Percentiles rank a stretch among this genome's conserved stretches.
Evolutionary conservation across 805 yeast genomes (phyloP).

Genomic region (Myxozyma neotropica): DNA sequence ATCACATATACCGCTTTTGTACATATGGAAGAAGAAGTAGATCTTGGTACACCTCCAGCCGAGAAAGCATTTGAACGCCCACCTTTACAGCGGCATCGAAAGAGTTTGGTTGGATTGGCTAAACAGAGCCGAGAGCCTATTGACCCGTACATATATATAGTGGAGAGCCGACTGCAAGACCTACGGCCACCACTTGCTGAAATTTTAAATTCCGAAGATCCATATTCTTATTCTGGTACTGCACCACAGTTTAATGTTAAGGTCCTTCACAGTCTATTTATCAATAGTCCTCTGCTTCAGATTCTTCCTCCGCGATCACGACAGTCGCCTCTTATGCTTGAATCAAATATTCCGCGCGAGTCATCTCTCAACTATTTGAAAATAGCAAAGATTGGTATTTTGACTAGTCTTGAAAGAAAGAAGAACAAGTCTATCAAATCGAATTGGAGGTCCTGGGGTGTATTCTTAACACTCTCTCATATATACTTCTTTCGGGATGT

Average conservation of each 20-base stretch:
- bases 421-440: constrained; percentile 39
- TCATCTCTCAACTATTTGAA: constrained; percentile 36
- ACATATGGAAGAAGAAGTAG: constrained; percentile 46
- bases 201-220: constrained; percentile 37
- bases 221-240: constrained; percentile 37
- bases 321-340: constrained; percentile 23
- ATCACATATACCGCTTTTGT: constrained; percentile 62
- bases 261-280: constrained; percentile 38
- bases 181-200: constrained; percentile 42
- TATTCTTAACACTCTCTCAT: constrained; percentile 46
- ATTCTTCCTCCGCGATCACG: constrained; percentile 45
- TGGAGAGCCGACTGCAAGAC: constrained; percentile 38
- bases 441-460: constrained; percentile 48
- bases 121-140: constrained; percentile 38
- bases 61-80: constrained; percentile 24
- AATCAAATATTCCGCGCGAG: neutral
- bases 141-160: constrained; percentile 45
- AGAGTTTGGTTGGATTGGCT: constrained; percentile 41
- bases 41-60: constrained; percentile 9
- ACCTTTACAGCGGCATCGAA: constrained; percentile 40
- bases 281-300: constrained; percentile 43
- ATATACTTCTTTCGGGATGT: constrained; percentile 47
- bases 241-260: constrained; percentile 36
- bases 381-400: constrained; percentile 46
- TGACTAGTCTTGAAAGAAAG: constrained; percentile 43